Conservation (phyloP, 2,329 filamentous ascomycete species). For the Thelonectria rubi region DNA sequence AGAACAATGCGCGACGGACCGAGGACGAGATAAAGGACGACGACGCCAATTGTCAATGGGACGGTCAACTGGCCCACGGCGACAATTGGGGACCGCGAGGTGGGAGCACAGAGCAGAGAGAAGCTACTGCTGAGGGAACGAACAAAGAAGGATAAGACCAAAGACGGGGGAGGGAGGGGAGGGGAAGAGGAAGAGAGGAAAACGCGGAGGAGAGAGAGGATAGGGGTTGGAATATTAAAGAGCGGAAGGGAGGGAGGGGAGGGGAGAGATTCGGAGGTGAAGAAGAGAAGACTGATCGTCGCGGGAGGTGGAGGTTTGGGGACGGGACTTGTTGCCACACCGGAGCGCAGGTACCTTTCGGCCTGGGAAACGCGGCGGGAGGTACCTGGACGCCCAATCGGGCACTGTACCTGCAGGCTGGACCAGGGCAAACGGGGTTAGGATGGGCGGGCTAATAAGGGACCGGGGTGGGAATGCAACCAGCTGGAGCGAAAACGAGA, state of each 20-base stretch:
- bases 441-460: background rate
- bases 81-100: conserved; percentile 14
- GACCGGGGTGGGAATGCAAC: background rate
- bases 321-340: background rate
- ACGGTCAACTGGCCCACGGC: conserved; percentile 11
- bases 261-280: conserved; percentile 34
- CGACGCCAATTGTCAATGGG: conserved; percentile 35
- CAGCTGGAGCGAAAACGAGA: background rate
- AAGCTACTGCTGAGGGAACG: conserved; percentile 5
- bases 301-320: conserved; percentile 28
- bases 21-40: conserved; percentile 23
- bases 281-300: conserved; percentile 32
- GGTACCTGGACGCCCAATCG: background rate
- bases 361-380: background rate
- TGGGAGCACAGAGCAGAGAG: conserved; percentile 9
- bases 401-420: background rate
- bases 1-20: conserved; percentile 19
- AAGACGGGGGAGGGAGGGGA: conserved; percentile 8
- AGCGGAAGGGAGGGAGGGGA: conserved; percentile 19
- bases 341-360: background rate
- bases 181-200: conserved; percentile 18
- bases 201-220: conserved; percentile 33
- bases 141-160: conserved; percentile 9
- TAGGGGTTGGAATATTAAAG: background rate
- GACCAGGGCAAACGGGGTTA: background rate